Conservation (phyloP, 108 stramenopile genomes). For the Cyclostephanos tholiformis region DNA sequence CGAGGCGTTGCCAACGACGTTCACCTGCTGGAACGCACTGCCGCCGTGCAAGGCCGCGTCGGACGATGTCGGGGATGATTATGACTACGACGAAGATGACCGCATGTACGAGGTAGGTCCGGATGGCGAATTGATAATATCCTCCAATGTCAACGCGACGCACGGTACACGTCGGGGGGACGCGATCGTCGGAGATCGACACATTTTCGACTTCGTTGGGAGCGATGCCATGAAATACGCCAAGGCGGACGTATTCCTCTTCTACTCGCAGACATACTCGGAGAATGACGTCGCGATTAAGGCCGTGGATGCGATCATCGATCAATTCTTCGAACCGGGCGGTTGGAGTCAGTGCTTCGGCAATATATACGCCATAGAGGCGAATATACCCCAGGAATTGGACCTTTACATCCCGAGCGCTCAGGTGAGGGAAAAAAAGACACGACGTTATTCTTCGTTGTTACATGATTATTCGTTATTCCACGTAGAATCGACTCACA, state of each 20-base stretch:
- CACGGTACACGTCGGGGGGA: slow-evolving; percentile 15
- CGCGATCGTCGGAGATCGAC: slow-evolving; percentile 8
- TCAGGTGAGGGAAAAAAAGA: neutral
- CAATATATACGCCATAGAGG: slow-evolving; percentile 68
- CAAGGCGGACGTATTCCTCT: slow-evolving; percentile 68
- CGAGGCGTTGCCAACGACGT: slow-evolving; percentile 61
- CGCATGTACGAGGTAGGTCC: slow-evolving; percentile 21
- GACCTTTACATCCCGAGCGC: slow-evolving; percentile 11
- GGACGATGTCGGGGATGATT: slow-evolving; percentile 51
- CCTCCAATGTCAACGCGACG: neutral
- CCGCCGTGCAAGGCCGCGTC: slow-evolving; percentile 60
- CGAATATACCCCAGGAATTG: slow-evolving; percentile 61
- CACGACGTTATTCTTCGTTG: too few relatives aligned
- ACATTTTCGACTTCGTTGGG: slow-evolving; percentile 54
- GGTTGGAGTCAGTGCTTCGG: slow-evolving; percentile 70
- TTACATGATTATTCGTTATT: too few relatives aligned
- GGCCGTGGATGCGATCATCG: slow-evolving; percentile 61
- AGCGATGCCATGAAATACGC: slow-evolving; percentile 53
- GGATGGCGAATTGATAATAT: slow-evolving; percentile 24
- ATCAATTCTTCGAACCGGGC: slow-evolving; percentile 62
- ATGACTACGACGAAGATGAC: slow-evolving; percentile 27
- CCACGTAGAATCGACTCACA: too few relatives aligned
- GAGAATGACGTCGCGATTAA: slow-evolving; percentile 62
- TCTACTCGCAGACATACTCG: slow-evolving; percentile 67
- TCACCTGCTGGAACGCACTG: slow-evolving; percentile 60